Conservation (phyloP, 164 flowering plant genomes). For the Tinospora cordifolia region DNA sequence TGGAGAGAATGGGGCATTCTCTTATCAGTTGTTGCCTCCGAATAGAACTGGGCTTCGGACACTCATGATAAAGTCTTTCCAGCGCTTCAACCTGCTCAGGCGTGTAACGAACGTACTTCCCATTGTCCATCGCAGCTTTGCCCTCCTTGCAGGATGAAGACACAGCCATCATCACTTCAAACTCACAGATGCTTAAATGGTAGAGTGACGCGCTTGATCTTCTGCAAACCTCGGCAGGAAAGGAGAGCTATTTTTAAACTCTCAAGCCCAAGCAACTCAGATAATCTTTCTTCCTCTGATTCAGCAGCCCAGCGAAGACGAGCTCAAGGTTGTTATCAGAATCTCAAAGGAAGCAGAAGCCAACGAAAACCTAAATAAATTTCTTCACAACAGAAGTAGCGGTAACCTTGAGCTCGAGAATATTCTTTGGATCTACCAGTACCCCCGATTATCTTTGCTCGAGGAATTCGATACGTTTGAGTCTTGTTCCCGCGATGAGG, state of each 20-base stretch:
- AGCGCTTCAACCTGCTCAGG: constrained; percentile 74
- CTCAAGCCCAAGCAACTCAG: not conserved
- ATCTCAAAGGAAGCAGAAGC: no score
- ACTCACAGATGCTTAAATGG: not conserved
- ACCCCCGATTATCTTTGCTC: constrained; percentile 5
- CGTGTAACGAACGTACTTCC: constrained; percentile 71
- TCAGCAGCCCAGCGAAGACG: no score
- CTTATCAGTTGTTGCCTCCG: constrained; percentile 64
- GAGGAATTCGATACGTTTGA: not conserved
- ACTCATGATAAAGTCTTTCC: constrained; percentile 60
- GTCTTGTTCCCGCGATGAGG: constrained; percentile 13
- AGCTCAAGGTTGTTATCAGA: no score
- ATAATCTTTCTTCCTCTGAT: no score
- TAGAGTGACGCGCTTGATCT: no score
- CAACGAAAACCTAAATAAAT: not conserved
- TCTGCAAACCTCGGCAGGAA: constrained; percentile 3
- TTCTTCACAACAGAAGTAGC: not conserved
- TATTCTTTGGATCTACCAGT: not conserved
- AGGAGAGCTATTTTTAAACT: not conserved
- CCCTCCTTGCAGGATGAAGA: constrained; percentile 82
- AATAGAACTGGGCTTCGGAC: constrained; percentile 69
- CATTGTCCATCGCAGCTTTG: constrained; percentile 44
- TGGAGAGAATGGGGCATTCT: constrained; percentile 61
- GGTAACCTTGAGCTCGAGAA: no score
- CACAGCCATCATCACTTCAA: constrained; percentile 36